Evolutionary conservation across 2,329 filamentous ascomycete genomes (phyloP), one percentile per base, ranked within the genome.

Genomic region (Colletotrichum tofieldiae): DNA sequence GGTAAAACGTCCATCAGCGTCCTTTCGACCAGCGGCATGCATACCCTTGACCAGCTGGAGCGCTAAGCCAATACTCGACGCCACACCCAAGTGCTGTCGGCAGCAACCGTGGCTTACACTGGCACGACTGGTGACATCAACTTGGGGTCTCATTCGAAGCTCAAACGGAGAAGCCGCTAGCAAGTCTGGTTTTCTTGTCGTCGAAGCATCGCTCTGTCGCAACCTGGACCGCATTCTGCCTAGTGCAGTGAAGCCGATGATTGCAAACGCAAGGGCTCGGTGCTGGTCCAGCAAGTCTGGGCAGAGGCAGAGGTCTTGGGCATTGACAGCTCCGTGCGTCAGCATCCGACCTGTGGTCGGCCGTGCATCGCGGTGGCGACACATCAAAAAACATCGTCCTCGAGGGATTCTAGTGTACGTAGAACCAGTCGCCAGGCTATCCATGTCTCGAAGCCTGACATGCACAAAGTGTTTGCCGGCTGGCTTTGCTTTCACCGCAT

Each of bases 211-310:
- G 20, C 23, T 47, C 54, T 3, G 59, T 72, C 69, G 69, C 69
- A 29, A 59, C 52, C 51, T 26, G 26, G 43, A 32, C 70, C 66
- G 55, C 14, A 49, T 72, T 41, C 39, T 54, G 70, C 54, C 39
- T 55, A 65, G 65, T 69, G 54, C 45, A 54, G 35, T 35, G 29
- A 60, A 26, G 23, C n/a, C 39, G 12, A 18, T 41, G 47, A 29
- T 45, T 39, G 12, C 16, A 9, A 49, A 29, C n/a, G 51, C 39
- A 11, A 55, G 45, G 47, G 52, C 63, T 35, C 41, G 20, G 4
- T 18, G 32, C 35, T 18, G 26, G 32, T 39, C 37, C 29, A 43
- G 16, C 49, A 37, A 18, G 56, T 55, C 63, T 18, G 35, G 49
- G 49, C 35, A 52, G 23, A 62, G 35, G n/a, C 55, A 41, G 18